Percentiles rank a stretch among this genome's conserved stretches.
Conservation (phyloP, 2,329 filamentous ascomycete genomes). For the Fusarium aywerte region DNA sequence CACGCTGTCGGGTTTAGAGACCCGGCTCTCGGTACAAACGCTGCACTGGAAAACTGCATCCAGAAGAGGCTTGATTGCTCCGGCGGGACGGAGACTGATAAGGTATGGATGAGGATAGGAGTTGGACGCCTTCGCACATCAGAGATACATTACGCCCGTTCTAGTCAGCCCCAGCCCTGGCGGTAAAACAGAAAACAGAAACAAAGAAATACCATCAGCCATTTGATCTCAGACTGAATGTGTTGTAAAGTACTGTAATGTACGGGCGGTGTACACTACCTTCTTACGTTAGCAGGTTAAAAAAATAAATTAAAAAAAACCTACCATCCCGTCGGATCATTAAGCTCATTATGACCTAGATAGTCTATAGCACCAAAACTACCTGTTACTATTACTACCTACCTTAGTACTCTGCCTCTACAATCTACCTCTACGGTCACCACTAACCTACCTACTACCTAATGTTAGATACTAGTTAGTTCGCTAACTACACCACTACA, state of each 20-base stretch:
- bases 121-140: not conserved
- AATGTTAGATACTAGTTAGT: not conserved
- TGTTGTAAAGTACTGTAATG: no score
- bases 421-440: not conserved
- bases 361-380: slow-evolving; percentile 24
- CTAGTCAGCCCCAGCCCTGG: not conserved
- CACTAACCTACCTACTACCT: no score
- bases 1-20: slow-evolving; percentile 37
- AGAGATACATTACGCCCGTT: not conserved
- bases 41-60: not conserved
- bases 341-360: slow-evolving; percentile 34
- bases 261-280: not conserved
- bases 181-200: slow-evolving; percentile 14
- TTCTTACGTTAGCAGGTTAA: not conserved
- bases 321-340: slow-evolving; percentile 29
- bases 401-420: not conserved
- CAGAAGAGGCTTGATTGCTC: slow-evolving; percentile 33
- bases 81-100: slow-evolving; percentile 18
- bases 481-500: slow-evolving; percentile 13
- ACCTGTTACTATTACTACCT: slow-evolving; percentile 12
- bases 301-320: not conserved
- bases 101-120: not conserved
- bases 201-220: slow-evolving; percentile 12
- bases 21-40: slow-evolving; percentile 43
- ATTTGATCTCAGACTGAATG: not conserved